Base-by-base conservation (phyloP, 345 rosid species). In the Gossypium raimondii region DNA sequence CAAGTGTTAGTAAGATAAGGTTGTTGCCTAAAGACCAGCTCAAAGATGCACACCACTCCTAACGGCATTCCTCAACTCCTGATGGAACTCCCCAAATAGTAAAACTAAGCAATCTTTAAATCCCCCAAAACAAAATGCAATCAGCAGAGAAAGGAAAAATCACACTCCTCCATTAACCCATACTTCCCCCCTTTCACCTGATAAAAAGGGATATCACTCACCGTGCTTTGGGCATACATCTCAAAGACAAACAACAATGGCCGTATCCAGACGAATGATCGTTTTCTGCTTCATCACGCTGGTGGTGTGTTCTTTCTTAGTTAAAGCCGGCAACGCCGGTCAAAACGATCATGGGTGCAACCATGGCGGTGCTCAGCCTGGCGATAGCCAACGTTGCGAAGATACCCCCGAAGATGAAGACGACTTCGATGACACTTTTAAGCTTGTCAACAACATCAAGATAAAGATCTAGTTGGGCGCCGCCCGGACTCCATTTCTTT, bases 341-440 rank as follows among this genome's bases (percentile, higher is more conserved):
- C 4, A 25, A 11, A 24, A 4, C 13, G 38, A 16, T 12, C 3
- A 11, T 4, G 73, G 38, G 11, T 55, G 73, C 13, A 12, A 11
- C 17, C 62, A 18, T 56, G 60, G 6, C 57, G 20, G 12, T 7
- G 48, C 48, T 10, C 61, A 29, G n/a, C 25, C 48, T 17, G 61
- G 34, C 7, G 62, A 29, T 10, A 70, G 17, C 73, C 27, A 53
- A 38, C 62, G 24, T 10, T 70, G 73, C 22, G 48, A 9, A 22
- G 73, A 70, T 22, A 4, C 1, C 11, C 20, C 59, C 8, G 61
- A 70, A 27, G 73, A 70, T 0, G 73, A 70, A 24, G 73, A 70
- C 8, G 73, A 70, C n/a, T 70, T 70, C 12, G 73, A 70, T 38
- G 60, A 53, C 20, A 70, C 73, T 70, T 70, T 9, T 48, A 53